A percentile compares a stretch with the other conserved stretches of the same genome.
Conservation (phyloP, 139 green algal species). For the Gonium pectorale region DNA sequence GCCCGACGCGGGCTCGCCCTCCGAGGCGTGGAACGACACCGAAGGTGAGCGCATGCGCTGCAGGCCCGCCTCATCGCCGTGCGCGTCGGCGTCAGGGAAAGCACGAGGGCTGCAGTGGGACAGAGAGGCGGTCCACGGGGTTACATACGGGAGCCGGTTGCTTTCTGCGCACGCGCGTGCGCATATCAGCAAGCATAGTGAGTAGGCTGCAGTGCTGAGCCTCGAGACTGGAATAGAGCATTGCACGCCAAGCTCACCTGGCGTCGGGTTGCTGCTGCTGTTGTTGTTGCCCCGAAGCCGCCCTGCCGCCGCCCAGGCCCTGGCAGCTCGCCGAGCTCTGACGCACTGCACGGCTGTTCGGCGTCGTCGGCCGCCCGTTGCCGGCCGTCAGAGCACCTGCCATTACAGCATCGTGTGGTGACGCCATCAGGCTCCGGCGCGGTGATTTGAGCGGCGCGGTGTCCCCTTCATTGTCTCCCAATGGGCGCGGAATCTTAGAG, state of each 20-base stretch:
- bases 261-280: too few species aligned
- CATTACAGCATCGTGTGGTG: not conserved
- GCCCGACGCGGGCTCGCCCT: slow-evolving; percentile 9
- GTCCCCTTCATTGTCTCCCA: not conserved
- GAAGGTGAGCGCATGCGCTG: slow-evolving; percentile 32
- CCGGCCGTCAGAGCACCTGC: not conserved
- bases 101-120: not conserved
- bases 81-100: not conserved
- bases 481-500: slow-evolving; percentile 13
- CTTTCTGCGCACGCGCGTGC: too few species aligned
- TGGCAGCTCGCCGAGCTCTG: not conserved
- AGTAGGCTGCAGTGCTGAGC: too few species aligned
- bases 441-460: slow-evolving; percentile 18
- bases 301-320: not conserved
- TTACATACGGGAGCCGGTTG: too few species aligned
- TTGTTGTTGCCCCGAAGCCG: not conserved
- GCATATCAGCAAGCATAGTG: too few species aligned
- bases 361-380: not conserved
- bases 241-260: too few species aligned
- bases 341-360: slow-evolving; percentile 6
- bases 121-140: not conserved
- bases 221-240: too few species aligned
- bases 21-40: slow-evolving; percentile 27
- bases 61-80: not conserved
- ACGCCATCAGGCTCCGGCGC: not conserved